Evolutionary conservation across 73 alveolate species (phyloP), one percentile per base, ranked within the genome.

Genomic region (Tetrahymena borealis): DNA sequence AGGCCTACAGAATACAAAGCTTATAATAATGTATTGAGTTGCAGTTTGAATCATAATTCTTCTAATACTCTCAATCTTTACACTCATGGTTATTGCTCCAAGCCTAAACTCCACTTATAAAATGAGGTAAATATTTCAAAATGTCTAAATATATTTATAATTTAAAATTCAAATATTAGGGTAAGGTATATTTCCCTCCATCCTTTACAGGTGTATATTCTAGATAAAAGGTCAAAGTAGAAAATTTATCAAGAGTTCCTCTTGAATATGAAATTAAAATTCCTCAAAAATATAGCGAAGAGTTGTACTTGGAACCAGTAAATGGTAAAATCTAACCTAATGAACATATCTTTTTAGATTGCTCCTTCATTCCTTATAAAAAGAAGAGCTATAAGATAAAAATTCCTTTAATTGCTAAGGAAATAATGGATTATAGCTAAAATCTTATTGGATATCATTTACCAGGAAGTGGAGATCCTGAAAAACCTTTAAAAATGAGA

Each of bases 171-270:
- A 41, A 41, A 18, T 7, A 41, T 41, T 15, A 60, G 85, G 99
- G 98, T 13, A 98, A 98, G 91, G 96, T 98, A 39, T 98, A 96
- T 94, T 98, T 97, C 97, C 99, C 99, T 41, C 99, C 99, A 16
- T 96, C 99, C 20, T 98, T 97, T 94, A 94, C 97, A 35, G 99
- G 99, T 31, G 99, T 98, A 10, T 96, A 99, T 35, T 95, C 98
- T 0, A 96, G 98, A 91, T 98, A 98, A 92, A 97, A 98, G 93
- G 93, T 98, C 79, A 90, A 97, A 20, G 95, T 98, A 60, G 97
- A 96, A 40, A 98, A 98, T 94, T 96, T 96, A 90, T 94, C 99
- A 33, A 97, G 99, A 40, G 98, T 98, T 39, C 98, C 99, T 38
- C 91, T 98, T 43, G 98, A 98, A 91, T 97, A 96, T 95, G 96